Conservation (phyloP, 768 basidiomycete species). For the Leccinum subgranulosum region DNA sequence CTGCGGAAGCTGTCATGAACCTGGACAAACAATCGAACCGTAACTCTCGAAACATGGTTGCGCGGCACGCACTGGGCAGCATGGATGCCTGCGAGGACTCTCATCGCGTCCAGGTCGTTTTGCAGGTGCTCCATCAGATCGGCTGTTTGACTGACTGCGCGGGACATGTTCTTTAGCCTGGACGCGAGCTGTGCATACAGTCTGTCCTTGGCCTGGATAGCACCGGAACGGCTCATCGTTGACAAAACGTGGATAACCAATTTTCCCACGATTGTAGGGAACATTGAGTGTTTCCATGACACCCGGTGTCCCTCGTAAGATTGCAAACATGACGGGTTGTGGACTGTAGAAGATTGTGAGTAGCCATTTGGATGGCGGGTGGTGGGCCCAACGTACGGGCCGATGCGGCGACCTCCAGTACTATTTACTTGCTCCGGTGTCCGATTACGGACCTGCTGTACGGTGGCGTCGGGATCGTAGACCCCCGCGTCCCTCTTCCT, state of each 20-base stretch:
- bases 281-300: neutral
- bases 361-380: neutral
- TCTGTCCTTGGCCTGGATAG: slow-evolving; percentile 75
- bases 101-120: slow-evolving; percentile 74
- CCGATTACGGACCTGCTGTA: slow-evolving; percentile 1
- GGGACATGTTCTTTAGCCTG: slow-evolving; percentile 63
- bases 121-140: slow-evolving; percentile 76
- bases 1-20: slow-evolving; percentile 50
- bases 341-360: neutral
- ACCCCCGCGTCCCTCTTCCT: neutral
- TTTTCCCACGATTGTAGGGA: slow-evolving; percentile 14
- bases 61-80: slow-evolving; percentile 66
- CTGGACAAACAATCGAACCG: slow-evolving; percentile 23
- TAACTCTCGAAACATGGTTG: neutral
- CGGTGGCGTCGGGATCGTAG: slow-evolving; percentile 1
- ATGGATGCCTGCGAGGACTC: slow-evolving; percentile 72
- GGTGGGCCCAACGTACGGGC: no score
- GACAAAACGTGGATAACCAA: neutral
- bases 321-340: neutral
- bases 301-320: neutral
- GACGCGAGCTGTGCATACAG: slow-evolving; percentile 76
- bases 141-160: slow-evolving; percentile 68
- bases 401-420: neutral
- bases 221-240: slow-evolving; percentile 37
- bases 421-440: neutral